phyloP scores from a whole-genome alignment of 2,329 filamentous ascomycete species.

The Aspergillus sp. region DNA sequence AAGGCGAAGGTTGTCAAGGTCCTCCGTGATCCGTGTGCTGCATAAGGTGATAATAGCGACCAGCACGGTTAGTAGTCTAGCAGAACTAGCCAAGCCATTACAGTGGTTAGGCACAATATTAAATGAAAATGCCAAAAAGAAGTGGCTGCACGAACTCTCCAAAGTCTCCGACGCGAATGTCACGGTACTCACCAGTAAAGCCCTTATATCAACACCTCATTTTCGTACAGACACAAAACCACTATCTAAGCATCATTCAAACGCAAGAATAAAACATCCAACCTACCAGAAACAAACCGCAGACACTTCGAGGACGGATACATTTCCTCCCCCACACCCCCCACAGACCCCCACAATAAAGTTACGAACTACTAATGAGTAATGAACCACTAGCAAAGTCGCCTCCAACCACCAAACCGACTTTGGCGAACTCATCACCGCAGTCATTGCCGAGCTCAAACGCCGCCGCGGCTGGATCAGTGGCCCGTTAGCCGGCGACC shows the following conservation, averaged over 20 bases:
- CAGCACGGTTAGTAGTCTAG: too few species aligned
- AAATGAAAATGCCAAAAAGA: too few species aligned
- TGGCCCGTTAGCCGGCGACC: neutral
- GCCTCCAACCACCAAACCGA: constrained; percentile 1
- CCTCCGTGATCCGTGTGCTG: neutral
- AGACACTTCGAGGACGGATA: neutral
- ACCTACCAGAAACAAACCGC: neutral
- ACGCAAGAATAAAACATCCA: neutral
- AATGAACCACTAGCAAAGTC: neutral
- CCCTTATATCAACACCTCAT: too few species aligned
- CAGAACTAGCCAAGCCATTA: too few species aligned
- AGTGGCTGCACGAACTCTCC: neutral
- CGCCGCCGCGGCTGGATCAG: neutral
- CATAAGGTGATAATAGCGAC: too few species aligned
- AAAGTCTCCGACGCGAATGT: neutral
- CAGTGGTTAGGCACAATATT: too few species aligned
- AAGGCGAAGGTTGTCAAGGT: neutral
- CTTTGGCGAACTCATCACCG: neutral
- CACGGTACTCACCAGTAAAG: neutral
- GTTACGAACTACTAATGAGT: too few species aligned
- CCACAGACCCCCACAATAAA: too few species aligned
- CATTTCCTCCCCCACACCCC: neutral
- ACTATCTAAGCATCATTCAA: neutral
- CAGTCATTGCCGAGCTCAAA: neutral
- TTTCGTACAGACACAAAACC: neutral